phyloP scores from a whole-genome alignment of 2,329 filamentous ascomycete genomes.

The Beauveria asiatica region DNA sequence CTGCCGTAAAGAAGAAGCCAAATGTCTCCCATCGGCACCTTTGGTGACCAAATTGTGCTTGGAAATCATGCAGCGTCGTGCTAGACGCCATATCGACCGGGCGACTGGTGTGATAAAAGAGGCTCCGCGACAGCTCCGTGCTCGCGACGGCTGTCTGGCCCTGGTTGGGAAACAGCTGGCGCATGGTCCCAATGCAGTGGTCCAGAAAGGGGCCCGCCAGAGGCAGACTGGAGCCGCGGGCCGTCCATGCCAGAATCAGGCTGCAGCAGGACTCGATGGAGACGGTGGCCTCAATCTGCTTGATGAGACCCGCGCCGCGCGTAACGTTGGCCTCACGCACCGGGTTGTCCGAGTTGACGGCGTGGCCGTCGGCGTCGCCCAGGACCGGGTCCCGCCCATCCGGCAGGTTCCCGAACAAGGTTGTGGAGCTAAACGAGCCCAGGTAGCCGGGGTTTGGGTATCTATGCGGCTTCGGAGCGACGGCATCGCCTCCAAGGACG shows the following conservation, averaged over 20 bases:
- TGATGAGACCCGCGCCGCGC: conserved; percentile 6
- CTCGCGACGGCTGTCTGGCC: background rate
- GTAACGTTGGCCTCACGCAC: conserved; percentile 5
- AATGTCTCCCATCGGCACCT: conserved; percentile 19
- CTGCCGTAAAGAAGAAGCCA: conserved; percentile 18
- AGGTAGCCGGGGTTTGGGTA: conserved; percentile 11
- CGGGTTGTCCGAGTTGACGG: conserved; percentile 1
- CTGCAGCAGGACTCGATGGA: conserved; percentile 8
- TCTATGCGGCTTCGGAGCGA: background rate
- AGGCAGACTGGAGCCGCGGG: conserved; percentile 7
- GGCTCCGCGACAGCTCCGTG: background rate
- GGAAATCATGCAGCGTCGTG: conserved; percentile 11
- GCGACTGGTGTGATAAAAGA: conserved; percentile 14
- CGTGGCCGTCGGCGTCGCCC: background rate
- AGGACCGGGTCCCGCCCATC: conserved; percentile 1
- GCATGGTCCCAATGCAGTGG: conserved; percentile 3
- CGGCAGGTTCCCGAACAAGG: conserved; percentile 11
- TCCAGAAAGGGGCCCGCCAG: conserved; percentile 11
- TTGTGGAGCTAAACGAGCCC: conserved; percentile 13
- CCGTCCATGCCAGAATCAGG: conserved; percentile 9
- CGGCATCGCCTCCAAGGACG: conserved; percentile 1
- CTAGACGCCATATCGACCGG: conserved; percentile 6
- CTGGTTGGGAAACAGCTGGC: conserved; percentile 6
- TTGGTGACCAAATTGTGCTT: conserved; percentile 13
- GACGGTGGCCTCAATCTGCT: conserved; percentile 8